Evolutionary conservation across 2,329 filamentous ascomycete species (phyloP).

Genomic region (Paramyrothecium sp.): DNA sequence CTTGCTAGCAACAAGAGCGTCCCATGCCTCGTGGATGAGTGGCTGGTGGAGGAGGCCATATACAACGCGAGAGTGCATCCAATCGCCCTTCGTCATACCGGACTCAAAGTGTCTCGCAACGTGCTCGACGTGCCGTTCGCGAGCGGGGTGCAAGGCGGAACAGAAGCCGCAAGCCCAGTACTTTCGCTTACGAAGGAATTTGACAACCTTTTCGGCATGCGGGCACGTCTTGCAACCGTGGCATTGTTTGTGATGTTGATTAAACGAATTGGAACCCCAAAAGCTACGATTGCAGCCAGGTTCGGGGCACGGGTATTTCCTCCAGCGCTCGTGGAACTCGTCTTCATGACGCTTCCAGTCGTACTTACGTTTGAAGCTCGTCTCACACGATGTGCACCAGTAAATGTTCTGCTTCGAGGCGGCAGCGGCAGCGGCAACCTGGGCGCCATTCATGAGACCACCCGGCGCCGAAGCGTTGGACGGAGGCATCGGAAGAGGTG

Average conservation of each 20-base stretch:
- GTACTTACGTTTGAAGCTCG: conserved; percentile 66
- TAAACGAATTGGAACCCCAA: conserved; percentile 67
- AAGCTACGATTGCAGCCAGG: conserved; percentile 64
- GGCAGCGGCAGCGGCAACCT: conserved; percentile 23
- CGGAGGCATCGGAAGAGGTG: conserved; percentile 30
- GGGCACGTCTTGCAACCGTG: conserved; percentile 65
- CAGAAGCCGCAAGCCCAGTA: conserved; percentile 71
- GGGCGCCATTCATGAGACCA: conserved; percentile 27
- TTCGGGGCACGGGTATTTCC: conserved; percentile 66
- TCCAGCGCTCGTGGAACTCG: conserved; percentile 67
- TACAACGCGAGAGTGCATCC: conserved; percentile 68
- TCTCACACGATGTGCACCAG: conserved; percentile 60
- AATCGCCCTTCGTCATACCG: conserved; percentile 61
- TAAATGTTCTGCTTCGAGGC: conserved; percentile 45
- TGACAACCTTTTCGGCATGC: conserved; percentile 62
- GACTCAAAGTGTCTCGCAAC: conserved; percentile 66
- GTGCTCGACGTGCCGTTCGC: conserved; percentile 67
- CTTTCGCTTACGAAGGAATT: conserved; percentile 61
- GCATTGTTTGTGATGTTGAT: conserved; percentile 65
- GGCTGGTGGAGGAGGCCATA: conserved; percentile 67
- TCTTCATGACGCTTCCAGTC: conserved; percentile 71
- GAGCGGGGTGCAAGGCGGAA: conserved; percentile 59
- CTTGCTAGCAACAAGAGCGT: conserved; percentile 49
- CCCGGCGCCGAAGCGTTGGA: conserved; percentile 14
- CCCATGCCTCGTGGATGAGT: conserved; percentile 61